These are phyloP conservation scores for Volvox reticuliferus DNA, from an alignment of 139 green algal species.

Conservation along the genomic window DNA sequence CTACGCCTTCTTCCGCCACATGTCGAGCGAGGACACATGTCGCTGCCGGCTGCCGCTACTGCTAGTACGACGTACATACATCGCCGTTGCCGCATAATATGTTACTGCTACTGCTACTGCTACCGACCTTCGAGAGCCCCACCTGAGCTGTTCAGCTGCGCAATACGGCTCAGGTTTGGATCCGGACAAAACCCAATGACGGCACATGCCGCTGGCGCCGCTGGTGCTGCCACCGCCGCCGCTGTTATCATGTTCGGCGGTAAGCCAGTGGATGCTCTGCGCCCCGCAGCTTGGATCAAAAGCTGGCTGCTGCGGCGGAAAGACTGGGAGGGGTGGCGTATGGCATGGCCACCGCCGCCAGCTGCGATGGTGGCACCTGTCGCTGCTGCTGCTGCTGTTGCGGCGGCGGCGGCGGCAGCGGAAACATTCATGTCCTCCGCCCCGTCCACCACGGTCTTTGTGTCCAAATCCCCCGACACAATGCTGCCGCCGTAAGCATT, in stretches of 20 bases:
- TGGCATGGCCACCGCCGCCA: neutral
- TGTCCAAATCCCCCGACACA: neutral
- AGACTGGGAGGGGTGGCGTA: neutral
- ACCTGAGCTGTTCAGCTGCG: neutral
- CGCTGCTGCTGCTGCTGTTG: neutral
- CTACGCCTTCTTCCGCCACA: no score
- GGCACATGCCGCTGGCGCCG: neutral
- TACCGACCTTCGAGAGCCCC: neutral
- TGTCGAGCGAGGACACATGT: neutral
- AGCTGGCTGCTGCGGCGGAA: conserved; percentile 29
- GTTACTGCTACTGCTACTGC: neutral
- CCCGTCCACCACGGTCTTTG: neutral
- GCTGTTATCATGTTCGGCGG: neutral
- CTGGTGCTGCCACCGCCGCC: neutral
- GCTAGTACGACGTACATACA: neutral
- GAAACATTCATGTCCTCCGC: neutral
- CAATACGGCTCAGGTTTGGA: neutral
- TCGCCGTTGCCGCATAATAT: no score
- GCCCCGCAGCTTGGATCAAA: neutral
- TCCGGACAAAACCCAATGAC: neutral
- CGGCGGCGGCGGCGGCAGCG: neutral
- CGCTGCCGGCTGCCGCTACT: neutral
- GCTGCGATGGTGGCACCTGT: neutral
- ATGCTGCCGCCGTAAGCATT: neutral
- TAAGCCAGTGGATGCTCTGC: conserved; percentile 2